Evolutionary conservation across 2,329 filamentous ascomycete genomes (phyloP), one percentile per base, ranked within the genome.

Genomic region (Penicillium decumbens): DNA sequence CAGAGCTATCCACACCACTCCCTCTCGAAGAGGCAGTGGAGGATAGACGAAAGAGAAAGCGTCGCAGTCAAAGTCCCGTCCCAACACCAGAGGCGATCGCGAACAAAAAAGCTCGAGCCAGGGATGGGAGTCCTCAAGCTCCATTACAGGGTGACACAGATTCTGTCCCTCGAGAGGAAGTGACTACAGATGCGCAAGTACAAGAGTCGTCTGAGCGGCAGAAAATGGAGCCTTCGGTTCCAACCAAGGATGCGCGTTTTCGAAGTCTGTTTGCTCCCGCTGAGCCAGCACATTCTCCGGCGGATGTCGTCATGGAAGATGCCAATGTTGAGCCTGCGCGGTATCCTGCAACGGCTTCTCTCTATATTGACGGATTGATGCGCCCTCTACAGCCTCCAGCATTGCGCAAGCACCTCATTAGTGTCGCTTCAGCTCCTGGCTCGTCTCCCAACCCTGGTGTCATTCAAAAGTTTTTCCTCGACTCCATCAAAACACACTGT

Each of bases 351-450:
- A 92, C 90, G 3, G 72, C 82, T 28, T 85, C 88, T 13, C 75
- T 97, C 41, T 97, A 96, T 72, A 93, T 97, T 60, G 85, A 85
- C 67, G 86, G 95, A 62, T 82, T 97, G 47, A 91, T 95, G 82
- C 85, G 92, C 41, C 91, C 93, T 8, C 76, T 97, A 20, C 86
- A 89, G 51, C 80, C 83, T 0, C 73, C 76, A 24, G 75, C 77
- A 15, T 79, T 97, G 1, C 82, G 81, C 60, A 77, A 80, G 1
- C 83, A 96, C 63, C 77, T 97, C 4, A 66, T 80, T 38, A 73
- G 79, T 6, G 79, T 96, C 35, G 88, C 89, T 1, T 77, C 83
- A 3, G 76, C 83, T 0, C 75, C 80, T 1, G 73, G 73, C 24
- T 67, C 73, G 18, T 68, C 77, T 2, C 69, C 76, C 1, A 75